Base-by-base conservation (phyloP, 2,329 filamentous ascomycete genomes). In the Penicillium paneum region DNA sequence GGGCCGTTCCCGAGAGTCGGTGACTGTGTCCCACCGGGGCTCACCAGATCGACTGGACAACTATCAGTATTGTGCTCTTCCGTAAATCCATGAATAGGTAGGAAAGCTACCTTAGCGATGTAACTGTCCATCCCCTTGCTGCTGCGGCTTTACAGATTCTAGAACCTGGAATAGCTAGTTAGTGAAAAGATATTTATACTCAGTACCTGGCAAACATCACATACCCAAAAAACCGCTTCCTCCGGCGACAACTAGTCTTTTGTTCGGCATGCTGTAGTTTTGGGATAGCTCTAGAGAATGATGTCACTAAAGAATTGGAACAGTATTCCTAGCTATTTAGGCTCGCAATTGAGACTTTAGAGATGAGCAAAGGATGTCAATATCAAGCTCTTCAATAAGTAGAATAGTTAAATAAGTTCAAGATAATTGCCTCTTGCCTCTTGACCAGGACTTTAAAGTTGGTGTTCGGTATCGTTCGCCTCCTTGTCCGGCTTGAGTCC, bases 141-240 rank as follows among this genome's bases (percentile, higher is more conserved):
- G 91, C 86, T 41, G 91, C 94, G 50, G 89, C 87, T 78, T 91
- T 94, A 79, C 94, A 97, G 76, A 99, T 96, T 52, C 93, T 83
- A 24, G 81, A 84, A 42, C 85, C 85, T 84, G 52, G 13, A 51
- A 47, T 45, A 56, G 47, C 43, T 58, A 39, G 62, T 60, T 54
- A 61, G 53, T 47, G 56, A 28, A 29, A n/a, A 24, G 26, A 29
- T 35, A 34, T 42, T 35, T 28, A 28, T 31, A 40, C 34, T 42
- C 21, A 13, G 8, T 15, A 26, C 21, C 11, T 7, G 12, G 43
- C 53, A 35, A 2, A 21, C 12, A 56, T 48, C 82, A 67, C 69
- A 29, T 69, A 75, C 91, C 91, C 26, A 99, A 76, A 71, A 97
- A 99, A 32, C 94, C 93, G 74, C 90, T 97, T 56, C 93, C 93